Conservation (phyloP, 805 yeast species). For the Yamadazyma laniorum region DNA sequence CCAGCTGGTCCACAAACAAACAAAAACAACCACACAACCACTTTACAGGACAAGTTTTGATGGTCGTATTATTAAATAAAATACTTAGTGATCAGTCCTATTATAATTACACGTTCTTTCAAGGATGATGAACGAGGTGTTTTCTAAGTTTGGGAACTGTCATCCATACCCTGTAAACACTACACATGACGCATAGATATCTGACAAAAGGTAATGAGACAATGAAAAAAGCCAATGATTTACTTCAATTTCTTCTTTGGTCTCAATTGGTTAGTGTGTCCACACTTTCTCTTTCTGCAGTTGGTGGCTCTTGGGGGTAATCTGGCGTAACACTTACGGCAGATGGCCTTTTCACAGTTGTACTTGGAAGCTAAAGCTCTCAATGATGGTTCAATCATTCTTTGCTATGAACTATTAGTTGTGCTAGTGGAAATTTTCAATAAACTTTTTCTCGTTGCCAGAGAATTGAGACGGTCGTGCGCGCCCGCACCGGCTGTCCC, state of each 20-base stretch:
- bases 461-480: not conserved
- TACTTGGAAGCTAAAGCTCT: constrained; percentile 98
- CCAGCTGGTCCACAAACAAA: too few relatives aligned
- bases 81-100: constrained; percentile 9
- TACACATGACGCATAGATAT: not conserved
- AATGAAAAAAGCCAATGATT: constrained; percentile 16
- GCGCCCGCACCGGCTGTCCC: constrained; percentile 2
- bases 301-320: constrained; percentile 99
- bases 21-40: too few relatives aligned
- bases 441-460: constrained; percentile 7
- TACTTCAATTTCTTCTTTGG: constrained; percentile 99
- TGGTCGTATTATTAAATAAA: constrained; percentile 5
- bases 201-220: not conserved
- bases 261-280: constrained; percentile 99
- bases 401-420: constrained; percentile 15
- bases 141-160: not conserved
- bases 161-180: not conserved
- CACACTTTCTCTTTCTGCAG: constrained; percentile 99
- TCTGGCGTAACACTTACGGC: constrained; percentile 99
- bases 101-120: constrained; percentile 7
- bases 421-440: constrained; percentile 2
- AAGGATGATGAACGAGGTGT: not conserved
- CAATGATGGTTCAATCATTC: constrained; percentile 97
- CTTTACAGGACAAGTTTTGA: not conserved
- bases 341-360: constrained; percentile 99